Evolutionary conservation across 2,329 filamentous ascomycete genomes (phyloP).

Genomic region (Pseudogymnoascus sp.): DNA sequence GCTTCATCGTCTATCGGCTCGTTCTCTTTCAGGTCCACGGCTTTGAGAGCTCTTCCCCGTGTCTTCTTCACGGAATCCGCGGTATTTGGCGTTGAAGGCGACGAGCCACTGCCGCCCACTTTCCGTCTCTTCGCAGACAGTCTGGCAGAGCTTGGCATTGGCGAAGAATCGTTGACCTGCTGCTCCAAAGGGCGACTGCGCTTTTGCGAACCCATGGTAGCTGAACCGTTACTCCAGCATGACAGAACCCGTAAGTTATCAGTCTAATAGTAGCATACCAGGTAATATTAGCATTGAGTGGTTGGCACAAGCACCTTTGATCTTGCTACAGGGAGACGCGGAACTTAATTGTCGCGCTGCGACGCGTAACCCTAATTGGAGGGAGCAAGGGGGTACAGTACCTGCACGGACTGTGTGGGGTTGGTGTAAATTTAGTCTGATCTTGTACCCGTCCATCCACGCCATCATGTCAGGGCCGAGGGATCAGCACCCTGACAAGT

Average conservation of each 20-base stretch:
- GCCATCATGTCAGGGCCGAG: not conserved
- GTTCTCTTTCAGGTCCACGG: conserved; percentile 2
- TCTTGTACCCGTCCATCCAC: not conserved
- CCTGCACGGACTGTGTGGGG: not conserved
- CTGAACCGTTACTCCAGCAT: not conserved
- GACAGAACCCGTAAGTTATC: not conserved
- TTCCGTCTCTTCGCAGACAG: conserved; percentile 17
- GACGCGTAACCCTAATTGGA: conserved; percentile 3
- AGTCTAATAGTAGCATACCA: not conserved
- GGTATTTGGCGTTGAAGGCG: conserved; percentile 20
- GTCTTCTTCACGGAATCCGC: conserved; percentile 19
- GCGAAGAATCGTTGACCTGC: conserved; percentile 1
- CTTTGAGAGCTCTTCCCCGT: conserved; percentile 13
- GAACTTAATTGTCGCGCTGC: conserved; percentile 3
- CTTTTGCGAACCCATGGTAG: not conserved
- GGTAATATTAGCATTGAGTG: not conserved
- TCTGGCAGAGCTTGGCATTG: conserved; percentile 3
- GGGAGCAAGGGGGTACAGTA: not conserved
- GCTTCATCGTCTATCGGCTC: conserved; percentile 16
- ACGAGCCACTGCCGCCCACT: conserved; percentile 10
- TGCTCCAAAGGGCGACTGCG: conserved; percentile 3
- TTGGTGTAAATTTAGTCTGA: not conserved
- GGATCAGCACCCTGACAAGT: conserved; percentile 1
- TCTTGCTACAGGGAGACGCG: not conserved
- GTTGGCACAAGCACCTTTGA: not conserved